Base-by-base conservation (phyloP, 345 rosid genomes). In the Syzygium oleosum region DNA sequence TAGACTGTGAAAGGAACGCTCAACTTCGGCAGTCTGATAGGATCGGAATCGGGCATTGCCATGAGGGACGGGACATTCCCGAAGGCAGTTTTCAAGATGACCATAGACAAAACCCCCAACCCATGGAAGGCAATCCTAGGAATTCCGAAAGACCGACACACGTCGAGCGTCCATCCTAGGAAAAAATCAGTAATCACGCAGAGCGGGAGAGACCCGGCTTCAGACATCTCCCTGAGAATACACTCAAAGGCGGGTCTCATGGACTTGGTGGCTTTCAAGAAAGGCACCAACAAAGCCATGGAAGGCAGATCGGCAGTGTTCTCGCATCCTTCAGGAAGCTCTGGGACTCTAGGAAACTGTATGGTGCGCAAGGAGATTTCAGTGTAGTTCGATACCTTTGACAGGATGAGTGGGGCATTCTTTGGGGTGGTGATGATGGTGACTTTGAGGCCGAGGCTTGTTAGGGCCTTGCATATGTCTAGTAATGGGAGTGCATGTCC, bases 401-500 rank as follows among this genome's bases (percentile, higher is more conserved):
- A 78, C 53, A 43, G 51, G 77, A 90, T 89, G 43, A 85, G 87
- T 23, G 84, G 77, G 31, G 90, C 87, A 86, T 89, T 92, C 51
- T 86, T 85, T 46, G 92, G 89, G 86, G 92, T 90, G 41, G 93
- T 80, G 87, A 92, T 65, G 86, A 90, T 85, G 43, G 88, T 92
- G 21, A 88, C 90, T 22, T 79, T 78, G 89, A 90, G 46, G 17
- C 86, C 87, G 49, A 63, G 86, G 61, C 12, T 19, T 1, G 92
- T 68, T 8, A 91, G 80, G 59, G 92, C 90, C 84, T 87, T 89
- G 84, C 92, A 83, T 3, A 92, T 80, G 89, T 91, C 93, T 5
- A 92, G 89, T 13, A 89, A 56, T 12, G 93, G 92, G 56, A 92
- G 90, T 15, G 89, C 88, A 52, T 92, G 94, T 80, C 94, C 93